Conservation (phyloP, 352 stramenopile genomes). For the Aphanomyces invadans region DNA sequence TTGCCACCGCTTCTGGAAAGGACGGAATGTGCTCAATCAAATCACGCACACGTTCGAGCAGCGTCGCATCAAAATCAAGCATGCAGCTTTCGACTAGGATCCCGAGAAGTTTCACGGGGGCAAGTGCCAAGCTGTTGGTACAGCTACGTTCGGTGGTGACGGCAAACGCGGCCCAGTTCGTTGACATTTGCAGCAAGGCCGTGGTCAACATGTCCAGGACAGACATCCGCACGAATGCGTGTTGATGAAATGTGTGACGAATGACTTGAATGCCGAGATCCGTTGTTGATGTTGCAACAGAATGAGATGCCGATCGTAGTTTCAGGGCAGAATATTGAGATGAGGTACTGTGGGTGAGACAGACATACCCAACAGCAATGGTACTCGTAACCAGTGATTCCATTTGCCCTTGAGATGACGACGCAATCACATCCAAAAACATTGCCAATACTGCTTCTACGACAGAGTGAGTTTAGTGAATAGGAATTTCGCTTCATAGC, state of each 20-base stretch:
- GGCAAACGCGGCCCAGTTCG: too few species aligned
- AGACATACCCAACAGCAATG: background rate
- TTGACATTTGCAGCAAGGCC: background rate
- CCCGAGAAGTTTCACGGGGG: slow-evolving; percentile 33
- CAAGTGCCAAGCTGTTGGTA: slow-evolving; percentile 4
- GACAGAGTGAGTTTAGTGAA: slow-evolving; percentile 27
- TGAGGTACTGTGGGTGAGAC: slow-evolving; percentile 14
- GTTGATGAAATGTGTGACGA: slow-evolving; percentile 39
- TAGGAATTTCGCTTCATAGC: too few species aligned
- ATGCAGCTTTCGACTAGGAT: slow-evolving; percentile 38
- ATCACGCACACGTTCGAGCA: slow-evolving; percentile 37
- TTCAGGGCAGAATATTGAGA: background rate
- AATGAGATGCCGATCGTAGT: background rate
- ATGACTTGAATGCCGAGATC: slow-evolving; percentile 43
- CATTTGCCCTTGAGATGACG: slow-evolving; percentile 11
- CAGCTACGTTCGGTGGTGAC: too few species aligned
- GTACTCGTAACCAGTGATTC: slow-evolving; percentile 9
- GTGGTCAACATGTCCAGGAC: slow-evolving; percentile 30
- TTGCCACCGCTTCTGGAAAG: slow-evolving; percentile 30
- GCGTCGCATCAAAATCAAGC: slow-evolving; percentile 31
- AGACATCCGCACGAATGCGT: slow-evolving; percentile 29
- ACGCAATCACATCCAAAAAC: background rate
- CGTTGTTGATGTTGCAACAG: slow-evolving; percentile 22
- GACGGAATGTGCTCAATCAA: slow-evolving; percentile 48
- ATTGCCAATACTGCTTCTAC: slow-evolving; percentile 28